Conservation (phyloP, 257 asterid genomes). For the Sherardia arvensis region DNA sequence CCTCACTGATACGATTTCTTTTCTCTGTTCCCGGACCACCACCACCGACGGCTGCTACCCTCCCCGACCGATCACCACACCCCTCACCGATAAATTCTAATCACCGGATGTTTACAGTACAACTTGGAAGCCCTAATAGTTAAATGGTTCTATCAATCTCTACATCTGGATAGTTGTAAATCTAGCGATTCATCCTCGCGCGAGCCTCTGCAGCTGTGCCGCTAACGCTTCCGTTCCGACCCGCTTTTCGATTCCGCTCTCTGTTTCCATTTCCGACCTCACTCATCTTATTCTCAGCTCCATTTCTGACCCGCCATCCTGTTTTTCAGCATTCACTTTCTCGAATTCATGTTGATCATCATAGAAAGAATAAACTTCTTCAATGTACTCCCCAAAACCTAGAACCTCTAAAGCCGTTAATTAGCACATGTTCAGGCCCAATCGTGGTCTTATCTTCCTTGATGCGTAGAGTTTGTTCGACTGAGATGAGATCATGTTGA, state of each 20-base stretch:
- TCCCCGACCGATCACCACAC: too few relatives aligned
- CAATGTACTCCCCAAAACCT: background rate
- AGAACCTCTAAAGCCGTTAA: background rate
- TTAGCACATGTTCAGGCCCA: background rate
- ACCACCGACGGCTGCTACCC: too few relatives aligned
- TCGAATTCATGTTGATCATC: background rate
- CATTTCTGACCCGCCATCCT: background rate
- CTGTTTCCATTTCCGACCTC: too few relatives aligned
- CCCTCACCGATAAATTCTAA: too few relatives aligned
- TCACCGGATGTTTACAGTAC: too few relatives aligned
- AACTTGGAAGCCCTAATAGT: too few relatives aligned
- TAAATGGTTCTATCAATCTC: too few relatives aligned
- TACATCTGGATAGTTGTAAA: background rate
- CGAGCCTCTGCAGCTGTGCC: background rate
- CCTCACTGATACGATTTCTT: too few relatives aligned
- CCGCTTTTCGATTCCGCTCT: too few relatives aligned
- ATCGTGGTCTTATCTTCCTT: background rate
- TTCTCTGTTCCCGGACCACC: too few relatives aligned
- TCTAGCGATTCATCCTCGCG: background rate
- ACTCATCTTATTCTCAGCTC: background rate
- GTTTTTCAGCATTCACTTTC: background rate
- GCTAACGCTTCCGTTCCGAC: background rate
- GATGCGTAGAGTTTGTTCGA: background rate
- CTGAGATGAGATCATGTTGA: background rate
- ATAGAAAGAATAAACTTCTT: background rate